These are phyloP conservation scores for Aspergillus persii DNA, from an alignment of 2,329 filamentous ascomycete species.

Conservation along the genomic window DNA sequence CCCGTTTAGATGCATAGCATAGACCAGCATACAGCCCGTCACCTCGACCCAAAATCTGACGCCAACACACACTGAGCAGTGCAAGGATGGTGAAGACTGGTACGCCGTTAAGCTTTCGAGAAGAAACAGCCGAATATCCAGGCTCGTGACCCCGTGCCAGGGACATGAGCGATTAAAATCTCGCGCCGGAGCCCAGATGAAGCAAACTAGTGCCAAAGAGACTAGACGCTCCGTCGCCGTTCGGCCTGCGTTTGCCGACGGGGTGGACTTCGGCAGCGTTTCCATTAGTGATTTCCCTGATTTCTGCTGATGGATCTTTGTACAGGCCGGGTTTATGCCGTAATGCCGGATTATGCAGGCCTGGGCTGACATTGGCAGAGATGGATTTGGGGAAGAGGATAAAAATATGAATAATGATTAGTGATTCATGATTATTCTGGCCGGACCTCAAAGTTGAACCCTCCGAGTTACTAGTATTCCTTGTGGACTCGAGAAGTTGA, in stretches of 20 bases:
- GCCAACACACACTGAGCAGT: neutral
- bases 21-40: neutral
- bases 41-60: neutral
- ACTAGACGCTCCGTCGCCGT: constrained; percentile 6
- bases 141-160: constrained; percentile 2
- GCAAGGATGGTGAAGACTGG: neutral
- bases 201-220: constrained; percentile 1
- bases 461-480: too few relatives aligned
- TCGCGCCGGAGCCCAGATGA: neutral
- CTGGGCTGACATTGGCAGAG: neutral
- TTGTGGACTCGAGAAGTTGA: neutral
- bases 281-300: too few relatives aligned
- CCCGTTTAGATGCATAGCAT: constrained; percentile 1
- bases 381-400: neutral
- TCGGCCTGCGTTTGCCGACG: constrained; percentile 20
- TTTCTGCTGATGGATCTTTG: neutral
- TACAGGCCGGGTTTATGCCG: constrained; percentile 4
- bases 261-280: neutral
- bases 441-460: too few relatives aligned
- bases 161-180: neutral
- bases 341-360: constrained; percentile 5
- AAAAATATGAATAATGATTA: neutral
- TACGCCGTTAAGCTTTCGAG: constrained; percentile 13
- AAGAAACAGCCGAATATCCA: constrained; percentile 11
- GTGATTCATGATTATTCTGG: neutral